phyloP scores from a whole-genome alignment of 2,329 filamentous ascomycete genomes.

The Sporothrix schenckii region DNA sequence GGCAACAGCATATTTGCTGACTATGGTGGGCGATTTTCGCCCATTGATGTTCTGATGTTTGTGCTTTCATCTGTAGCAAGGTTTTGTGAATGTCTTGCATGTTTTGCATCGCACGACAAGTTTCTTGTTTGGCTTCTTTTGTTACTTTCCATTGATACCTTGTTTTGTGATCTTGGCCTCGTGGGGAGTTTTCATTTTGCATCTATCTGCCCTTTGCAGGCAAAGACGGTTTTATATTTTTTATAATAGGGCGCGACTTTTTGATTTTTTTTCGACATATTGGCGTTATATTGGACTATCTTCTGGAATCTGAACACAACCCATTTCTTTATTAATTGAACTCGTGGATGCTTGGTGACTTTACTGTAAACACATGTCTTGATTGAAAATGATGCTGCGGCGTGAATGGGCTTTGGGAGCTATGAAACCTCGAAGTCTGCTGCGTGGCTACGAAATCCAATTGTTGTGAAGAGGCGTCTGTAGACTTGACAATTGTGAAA shows the following conservation, averaged over 20 bases:
- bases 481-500: too few relatives aligned
- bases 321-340: background rate
- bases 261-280: background rate
- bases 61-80: background rate
- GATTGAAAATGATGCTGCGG: too few relatives aligned
- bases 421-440: too few relatives aligned
- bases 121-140: background rate
- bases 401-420: too few relatives aligned
- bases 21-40: background rate
- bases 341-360: background rate
- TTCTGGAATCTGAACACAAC: background rate
- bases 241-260: background rate
- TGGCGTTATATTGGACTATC: constrained; percentile 4
- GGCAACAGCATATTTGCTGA: constrained; percentile 2
- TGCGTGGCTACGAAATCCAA: too few relatives aligned
- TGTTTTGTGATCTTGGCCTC: background rate
- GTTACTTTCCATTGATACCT: background rate
- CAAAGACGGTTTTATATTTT: constrained; percentile 12
- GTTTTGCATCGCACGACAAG: background rate
- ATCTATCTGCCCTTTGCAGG: background rate
- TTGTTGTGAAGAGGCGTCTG: too few relatives aligned
- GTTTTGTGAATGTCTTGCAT: background rate
- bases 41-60: background rate
- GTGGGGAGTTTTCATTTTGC: background rate
- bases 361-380: too few relatives aligned